These are phyloP conservation scores for Coprinopsis sp. DNA, from an alignment of 768 basidiomycete species.

Conservation along the genomic window DNA sequence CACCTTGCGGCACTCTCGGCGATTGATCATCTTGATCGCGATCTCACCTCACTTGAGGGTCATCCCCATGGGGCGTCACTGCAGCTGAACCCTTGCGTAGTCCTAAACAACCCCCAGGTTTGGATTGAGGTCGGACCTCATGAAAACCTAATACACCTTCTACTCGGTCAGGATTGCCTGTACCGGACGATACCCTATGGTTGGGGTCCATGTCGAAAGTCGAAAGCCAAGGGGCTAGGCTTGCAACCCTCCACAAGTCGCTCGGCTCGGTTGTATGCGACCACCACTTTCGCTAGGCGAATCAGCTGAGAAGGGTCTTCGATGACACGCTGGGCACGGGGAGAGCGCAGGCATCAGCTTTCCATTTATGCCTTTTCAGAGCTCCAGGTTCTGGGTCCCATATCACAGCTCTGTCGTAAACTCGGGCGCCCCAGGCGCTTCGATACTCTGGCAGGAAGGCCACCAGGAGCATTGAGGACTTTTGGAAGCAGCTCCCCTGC, in stretches of 20 bases:
- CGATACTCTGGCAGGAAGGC: no score
- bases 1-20: constrained; percentile 43
- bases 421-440: no score
- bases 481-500: constrained; percentile 42
- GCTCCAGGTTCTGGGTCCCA: constrained; percentile 23
- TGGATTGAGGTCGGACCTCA: constrained; percentile 74
- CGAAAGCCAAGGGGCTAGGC: no score
- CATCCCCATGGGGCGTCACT: no score
- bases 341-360: constrained; percentile 41
- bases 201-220: constrained; percentile 49
- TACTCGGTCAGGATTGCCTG: constrained; percentile 37
- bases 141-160: constrained; percentile 50
- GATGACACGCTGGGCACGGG: constrained; percentile 34
- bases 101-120: no score
- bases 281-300: constrained; percentile 23
- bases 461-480: no score
- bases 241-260: constrained; percentile 45
- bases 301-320: constrained; percentile 58
- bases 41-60: no score
- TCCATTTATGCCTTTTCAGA: constrained; percentile 56
- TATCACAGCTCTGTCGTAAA: no score
- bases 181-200: constrained; percentile 30
- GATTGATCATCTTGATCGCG: constrained; percentile 19
- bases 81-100: no score
- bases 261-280: constrained; percentile 42